Evolutionary conservation across 2,329 filamentous ascomycete genomes (phyloP), one percentile per base, ranked within the genome.

Genomic region (Colletotrichum magnum): DNA sequence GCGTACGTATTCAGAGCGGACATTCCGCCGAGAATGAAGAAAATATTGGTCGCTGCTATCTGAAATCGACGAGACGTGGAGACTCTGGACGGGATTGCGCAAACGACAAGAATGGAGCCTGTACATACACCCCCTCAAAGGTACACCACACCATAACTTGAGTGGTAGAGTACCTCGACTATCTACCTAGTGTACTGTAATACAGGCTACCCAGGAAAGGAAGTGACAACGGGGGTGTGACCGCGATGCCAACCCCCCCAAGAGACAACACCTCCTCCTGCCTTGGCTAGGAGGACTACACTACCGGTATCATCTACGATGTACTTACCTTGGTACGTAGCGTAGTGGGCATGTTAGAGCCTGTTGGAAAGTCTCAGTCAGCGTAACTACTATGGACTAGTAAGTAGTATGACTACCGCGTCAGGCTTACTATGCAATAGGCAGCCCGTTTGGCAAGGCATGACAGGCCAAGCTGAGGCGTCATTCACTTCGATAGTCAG

Each of bases 71-170:
- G 45, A 51, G 32, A 32, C 45, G 66, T 65, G 61, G 61, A 41
- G 48, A 39, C n/a, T 45, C 50, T 43, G 53, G 53, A 45, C 54
- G 54, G 65, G 48, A 68, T 68, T 65, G 65, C 65, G 61, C 61
- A 68, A 65, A 65, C 61, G 61, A 59, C 21, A 21, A 43, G 48
- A 16, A 50, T 45, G 64, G 64, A 63, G 58, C 45, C 24, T 43
- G 18, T 32, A 18, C 57, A 48, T 21, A 39, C 7, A 13, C 36
- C 7, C 41, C 10, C 32, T 32, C 32, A 36, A 3, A 36, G 32
- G 7, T 36, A 36, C 32, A 36, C 32, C 32, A 36, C 32, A 36
- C 32, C 32, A 36, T 36, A 9, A 6, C 32, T 36, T 36, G 32
- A 10, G 32, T 36, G 10, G 32, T 36, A 36, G 7, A 36, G 10